Evolutionary conservation across 139 green algal species (phyloP).

Genomic region (Dunaliella primolecta): DNA sequence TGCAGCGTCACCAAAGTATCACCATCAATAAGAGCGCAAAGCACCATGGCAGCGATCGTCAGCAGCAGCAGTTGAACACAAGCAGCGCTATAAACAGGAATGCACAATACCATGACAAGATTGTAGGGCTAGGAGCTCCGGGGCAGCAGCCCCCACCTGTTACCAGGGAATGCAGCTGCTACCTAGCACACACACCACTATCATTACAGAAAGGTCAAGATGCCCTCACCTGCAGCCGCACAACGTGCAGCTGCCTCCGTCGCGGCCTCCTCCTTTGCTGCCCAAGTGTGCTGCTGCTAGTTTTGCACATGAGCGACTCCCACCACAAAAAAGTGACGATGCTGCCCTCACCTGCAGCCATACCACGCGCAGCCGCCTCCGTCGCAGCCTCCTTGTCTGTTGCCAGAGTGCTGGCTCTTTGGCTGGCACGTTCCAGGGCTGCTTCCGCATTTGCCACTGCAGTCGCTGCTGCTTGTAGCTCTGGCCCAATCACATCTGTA

Average conservation of each 20-base stretch:
- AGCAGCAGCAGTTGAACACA: too few species aligned
- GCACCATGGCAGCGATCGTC: too few species aligned
- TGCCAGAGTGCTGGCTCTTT: constrained; percentile 21
- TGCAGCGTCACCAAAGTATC: background rate
- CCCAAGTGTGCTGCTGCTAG: too few species aligned
- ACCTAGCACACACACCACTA: too few species aligned
- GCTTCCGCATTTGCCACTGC: constrained; percentile 15
- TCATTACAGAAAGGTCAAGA: too few species aligned
- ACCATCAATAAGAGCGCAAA: background rate
- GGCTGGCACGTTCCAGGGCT: constrained; percentile 17
- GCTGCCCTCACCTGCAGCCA: background rate
- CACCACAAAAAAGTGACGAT: too few species aligned
- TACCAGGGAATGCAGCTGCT: too few species aligned
- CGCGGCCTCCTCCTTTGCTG: background rate
- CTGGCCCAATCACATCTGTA: constrained; percentile 41
- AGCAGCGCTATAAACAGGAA: too few species aligned
- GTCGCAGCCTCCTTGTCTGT: constrained; percentile 21
- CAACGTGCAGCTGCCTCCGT: background rate
- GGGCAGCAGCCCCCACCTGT: too few species aligned
- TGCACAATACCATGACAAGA: too few species aligned
- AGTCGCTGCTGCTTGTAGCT: constrained; percentile 46
- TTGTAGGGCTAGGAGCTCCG: too few species aligned
- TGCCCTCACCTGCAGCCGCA: background rate
- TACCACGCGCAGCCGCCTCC: background rate
- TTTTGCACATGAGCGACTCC: too few species aligned